Evolutionary conservation across 2,329 filamentous ascomycete genomes (phyloP).

Genomic region (Exserohilum turcica): DNA sequence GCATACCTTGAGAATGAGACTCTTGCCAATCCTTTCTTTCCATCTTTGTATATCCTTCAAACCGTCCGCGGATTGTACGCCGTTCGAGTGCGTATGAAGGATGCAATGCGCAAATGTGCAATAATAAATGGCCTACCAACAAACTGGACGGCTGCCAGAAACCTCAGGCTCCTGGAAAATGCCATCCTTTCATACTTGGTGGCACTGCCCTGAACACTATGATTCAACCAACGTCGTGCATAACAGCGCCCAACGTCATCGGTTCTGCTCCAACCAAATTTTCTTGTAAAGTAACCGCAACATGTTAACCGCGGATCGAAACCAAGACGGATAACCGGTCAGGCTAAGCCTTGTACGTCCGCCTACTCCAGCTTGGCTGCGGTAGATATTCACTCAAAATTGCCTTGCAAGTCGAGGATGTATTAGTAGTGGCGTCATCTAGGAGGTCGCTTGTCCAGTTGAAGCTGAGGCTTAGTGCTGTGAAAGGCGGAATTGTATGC

Average conservation of each 20-base stretch:
- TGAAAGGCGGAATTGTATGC: conserved; percentile 9
- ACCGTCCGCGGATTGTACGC: neutral
- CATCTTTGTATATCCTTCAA: conserved; percentile 1
- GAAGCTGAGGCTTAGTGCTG: conserved; percentile 1
- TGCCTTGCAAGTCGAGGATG: conserved; percentile 9
- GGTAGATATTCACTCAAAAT: conserved; percentile 17
- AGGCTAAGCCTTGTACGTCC: conserved; percentile 12
- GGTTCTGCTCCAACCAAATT: conserved; percentile 13
- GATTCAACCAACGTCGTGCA: neutral
- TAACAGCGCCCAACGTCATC: conserved; percentile 13
- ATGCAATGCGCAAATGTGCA: neutral
- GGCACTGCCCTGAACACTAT: neutral
- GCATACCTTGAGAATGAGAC: conserved; percentile 13
- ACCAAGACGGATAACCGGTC: conserved; percentile 12
- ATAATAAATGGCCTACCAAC: neutral
- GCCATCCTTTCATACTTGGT: conserved; percentile 5
- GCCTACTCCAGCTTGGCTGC: conserved; percentile 8
- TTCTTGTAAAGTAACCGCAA: conserved; percentile 1
- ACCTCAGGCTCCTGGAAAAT: neutral
- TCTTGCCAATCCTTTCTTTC: conserved; percentile 11
- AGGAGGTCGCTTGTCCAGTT: conserved; percentile 5
- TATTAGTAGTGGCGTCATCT: conserved; percentile 8
- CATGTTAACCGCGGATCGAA: neutral
- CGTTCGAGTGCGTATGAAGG: neutral
- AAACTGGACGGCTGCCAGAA: neutral